Percentiles rank a stretch among this genome's conserved stretches.
These are phyloP conservation scores for Annulohypoxylon truncatum DNA, from an alignment of 2,329 filamentous ascomycete species.

Conservation along the genomic window DNA sequence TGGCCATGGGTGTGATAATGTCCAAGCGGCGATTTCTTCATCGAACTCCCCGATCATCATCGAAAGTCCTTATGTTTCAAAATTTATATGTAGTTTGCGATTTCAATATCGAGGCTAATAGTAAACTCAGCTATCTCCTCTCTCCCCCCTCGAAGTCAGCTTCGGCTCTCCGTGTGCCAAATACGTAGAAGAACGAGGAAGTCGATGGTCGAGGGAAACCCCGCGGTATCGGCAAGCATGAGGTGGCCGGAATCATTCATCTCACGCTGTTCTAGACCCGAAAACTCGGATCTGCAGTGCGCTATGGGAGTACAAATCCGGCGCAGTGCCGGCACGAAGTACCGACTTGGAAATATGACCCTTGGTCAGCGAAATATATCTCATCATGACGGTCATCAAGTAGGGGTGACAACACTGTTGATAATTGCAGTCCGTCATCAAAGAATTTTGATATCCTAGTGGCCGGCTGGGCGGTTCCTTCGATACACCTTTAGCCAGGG, in stretches of 20 bases:
- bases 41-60: slow-evolving; percentile 14
- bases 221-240: slow-evolving; percentile 19
- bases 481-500: slow-evolving; percentile 25
- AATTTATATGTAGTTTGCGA: slow-evolving; percentile 9
- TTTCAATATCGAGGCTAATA: background rate
- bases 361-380: slow-evolving; percentile 24
- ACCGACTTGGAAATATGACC: slow-evolving; percentile 27
- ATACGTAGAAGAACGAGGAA: background rate
- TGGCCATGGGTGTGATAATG: slow-evolving; percentile 16
- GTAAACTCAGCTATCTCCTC: background rate
- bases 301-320: slow-evolving; percentile 15
- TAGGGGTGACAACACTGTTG: slow-evolving; percentile 29
- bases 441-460: slow-evolving; percentile 18
- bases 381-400: slow-evolving; percentile 31
- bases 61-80: slow-evolving; percentile 34
- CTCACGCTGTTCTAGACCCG: slow-evolving; percentile 30
- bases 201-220: background rate
- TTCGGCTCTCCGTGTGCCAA: background rate
- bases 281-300: slow-evolving; percentile 35
- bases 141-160: background rate
- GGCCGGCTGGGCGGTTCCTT: slow-evolving; percentile 35
- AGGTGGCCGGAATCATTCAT: slow-evolving; percentile 16
- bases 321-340: slow-evolving; percentile 25
- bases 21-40: slow-evolving; percentile 22
- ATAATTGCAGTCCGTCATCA: slow-evolving; percentile 27